phyloP scores from a whole-genome alignment of 225 moss, liverwort and hornwort species.

The Anthoceros angustus region DNA sequence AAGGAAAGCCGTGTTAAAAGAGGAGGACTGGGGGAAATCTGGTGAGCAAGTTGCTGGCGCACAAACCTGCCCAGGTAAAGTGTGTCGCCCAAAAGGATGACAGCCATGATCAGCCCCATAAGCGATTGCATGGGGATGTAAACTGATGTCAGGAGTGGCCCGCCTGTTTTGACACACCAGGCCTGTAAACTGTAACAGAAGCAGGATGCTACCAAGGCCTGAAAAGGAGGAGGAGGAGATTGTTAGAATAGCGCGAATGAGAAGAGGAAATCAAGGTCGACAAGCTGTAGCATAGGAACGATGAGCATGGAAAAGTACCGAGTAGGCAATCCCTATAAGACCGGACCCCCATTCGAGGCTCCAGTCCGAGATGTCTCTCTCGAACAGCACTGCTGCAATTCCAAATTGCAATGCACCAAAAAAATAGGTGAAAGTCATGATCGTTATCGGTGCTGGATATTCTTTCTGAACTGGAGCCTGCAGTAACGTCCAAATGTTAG shows the following conservation, averaged over 20 bases:
- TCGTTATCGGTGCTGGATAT: slow-evolving; percentile 33
- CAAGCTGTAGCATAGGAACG: neutral
- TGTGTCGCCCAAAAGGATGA: neutral
- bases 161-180: neutral
- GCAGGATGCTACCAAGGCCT: neutral
- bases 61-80: neutral
- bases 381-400: slow-evolving; percentile 15
- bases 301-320: slow-evolving; percentile 13
- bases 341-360: slow-evolving; percentile 21
- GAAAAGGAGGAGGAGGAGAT: neutral
- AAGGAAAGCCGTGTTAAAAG: neutral
- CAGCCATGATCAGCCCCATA: neutral
- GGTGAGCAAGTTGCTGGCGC: neutral
- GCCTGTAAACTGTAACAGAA: neutral
- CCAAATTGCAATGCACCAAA: slow-evolving; percentile 34
- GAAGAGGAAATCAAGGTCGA: neutral
- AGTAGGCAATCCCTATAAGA: slow-evolving; percentile 22
- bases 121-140: neutral
- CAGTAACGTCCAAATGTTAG: neutral
- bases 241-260: neutral
- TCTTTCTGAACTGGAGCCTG: slow-evolving; percentile 34
- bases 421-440: slow-evolving; percentile 32
- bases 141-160: neutral
- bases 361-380: slow-evolving; percentile 19
- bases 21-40: neutral